Evolutionary conservation across 495 filamentous ascomycete species (phyloP), one percentile per base, ranked within the genome.

Genomic region (Penicillium nucicola): DNA sequence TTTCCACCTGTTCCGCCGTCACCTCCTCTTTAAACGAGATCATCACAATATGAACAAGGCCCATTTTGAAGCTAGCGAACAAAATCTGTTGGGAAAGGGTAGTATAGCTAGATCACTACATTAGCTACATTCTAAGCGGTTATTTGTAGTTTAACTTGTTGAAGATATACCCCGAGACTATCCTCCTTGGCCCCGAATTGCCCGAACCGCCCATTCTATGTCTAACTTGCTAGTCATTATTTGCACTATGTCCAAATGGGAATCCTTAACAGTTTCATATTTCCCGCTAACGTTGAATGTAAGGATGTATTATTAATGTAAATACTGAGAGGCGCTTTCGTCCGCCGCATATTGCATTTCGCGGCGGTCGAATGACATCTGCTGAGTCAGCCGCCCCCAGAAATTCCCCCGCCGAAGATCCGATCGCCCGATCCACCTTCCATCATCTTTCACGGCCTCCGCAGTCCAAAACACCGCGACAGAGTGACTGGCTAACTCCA

Each of bases 361-460:
- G 22, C 41, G 41, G 30, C 42, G 42, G 42, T 35, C 42, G 42
- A 45, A 45, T 33, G 42, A 12, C 42, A 45, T 34, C 30, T 15
- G 30, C 42, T 45, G 28, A 45, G 42, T 45, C 42, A 45, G 42
- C 28, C n/a, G 17, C 5, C n/a, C 42, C 42, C 13, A 1, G 4
- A 14, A 2, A 23, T 23, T 23, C 22, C 22, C 25, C 23, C 28
- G 18, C 41, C 41, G 41, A 14, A 4, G 41, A 1, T 44, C 25
- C 25, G 14, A 34, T 34, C n/a, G 25, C 30, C 18, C 30, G 32
- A 28, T 45, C 20, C 15, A 34, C 14, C 20, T 45, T 45, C 30
- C 23, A 45, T 45, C 42, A 45, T 45, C 14, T 34, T 34, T 20
- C 6, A 35, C 42, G 42, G 4, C 30, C 28, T 20, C 42, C 30